Evolutionary conservation across 805 yeast genomes (phyloP).

Genomic region (Candida argentea): DNA sequence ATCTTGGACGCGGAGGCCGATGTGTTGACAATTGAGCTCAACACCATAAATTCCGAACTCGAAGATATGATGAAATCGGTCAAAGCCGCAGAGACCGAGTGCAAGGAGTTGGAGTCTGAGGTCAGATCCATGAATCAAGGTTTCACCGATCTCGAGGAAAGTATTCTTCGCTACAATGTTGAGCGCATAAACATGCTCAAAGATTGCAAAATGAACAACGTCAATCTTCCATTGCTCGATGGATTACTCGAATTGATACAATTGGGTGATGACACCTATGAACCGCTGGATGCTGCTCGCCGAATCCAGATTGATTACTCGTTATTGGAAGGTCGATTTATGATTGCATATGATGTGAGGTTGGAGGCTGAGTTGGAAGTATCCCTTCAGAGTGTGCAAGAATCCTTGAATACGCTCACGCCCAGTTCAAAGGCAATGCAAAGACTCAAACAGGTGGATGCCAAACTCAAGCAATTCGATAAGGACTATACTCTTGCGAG

Average conservation of each 20-base stretch:
- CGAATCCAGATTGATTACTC: conserved; percentile 48
- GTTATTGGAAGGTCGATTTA: conserved; percentile 32
- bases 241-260: conserved; percentile 57
- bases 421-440: conserved; percentile 82
- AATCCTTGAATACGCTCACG: conserved; percentile 40
- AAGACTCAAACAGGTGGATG: conserved; percentile 59
- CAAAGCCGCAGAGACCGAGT: conserved; percentile 18
- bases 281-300: conserved; percentile 28
- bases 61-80: conserved; percentile 17
- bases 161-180: conserved; percentile 39
- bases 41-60: conserved; percentile 1
- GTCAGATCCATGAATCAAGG: conserved; percentile 19
- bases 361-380: conserved; percentile 28
- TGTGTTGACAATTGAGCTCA: conserved; percentile 6
- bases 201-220: conserved; percentile 65
- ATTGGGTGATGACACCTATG: conserved; percentile 39
- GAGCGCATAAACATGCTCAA: conserved; percentile 53
- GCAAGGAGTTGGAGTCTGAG: conserved; percentile 30
- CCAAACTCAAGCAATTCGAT: conserved; percentile 49
- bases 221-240: conserved; percentile 49
- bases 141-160: conserved; percentile 38
- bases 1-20: conserved; percentile 19
- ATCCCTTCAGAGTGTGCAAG: conserved; percentile 21
- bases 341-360: conserved; percentile 28
- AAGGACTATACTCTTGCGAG: conserved; percentile 55